A percentile compares a stretch with the other conserved stretches of the same genome.
Evolutionary conservation across 108 stramenopile species (phyloP).

Genomic region (Cyclotella sp.): DNA sequence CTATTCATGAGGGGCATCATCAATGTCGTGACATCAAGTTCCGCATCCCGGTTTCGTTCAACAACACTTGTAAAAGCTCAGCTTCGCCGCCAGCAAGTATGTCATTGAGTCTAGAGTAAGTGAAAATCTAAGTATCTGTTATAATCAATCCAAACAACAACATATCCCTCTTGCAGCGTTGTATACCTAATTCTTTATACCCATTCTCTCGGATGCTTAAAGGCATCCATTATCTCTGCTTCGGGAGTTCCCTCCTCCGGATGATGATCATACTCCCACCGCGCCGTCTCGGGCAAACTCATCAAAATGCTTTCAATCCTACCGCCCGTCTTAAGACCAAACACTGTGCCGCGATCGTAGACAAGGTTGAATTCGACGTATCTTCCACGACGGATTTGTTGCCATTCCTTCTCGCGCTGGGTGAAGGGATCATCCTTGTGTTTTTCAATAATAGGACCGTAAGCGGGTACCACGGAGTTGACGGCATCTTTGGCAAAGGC

Average conservation of each 20-base stretch:
- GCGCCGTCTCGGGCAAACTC: constrained; percentile 97
- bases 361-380: constrained; percentile 99
- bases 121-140: too few relatives aligned
- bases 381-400: constrained; percentile 92
- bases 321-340: constrained; percentile 98
- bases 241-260: constrained; percentile 86
- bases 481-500: constrained; percentile 89
- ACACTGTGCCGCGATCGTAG: constrained; percentile 98
- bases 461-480: constrained; percentile 89
- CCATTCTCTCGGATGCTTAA: constrained; percentile 92
- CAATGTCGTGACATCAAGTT: too few relatives aligned
- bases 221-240: constrained; percentile 94
- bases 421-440: constrained; percentile 93
- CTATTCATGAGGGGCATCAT: too few relatives aligned
- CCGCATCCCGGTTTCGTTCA: too few relatives aligned
- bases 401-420: constrained; percentile 95
- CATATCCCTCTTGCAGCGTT: too few relatives aligned
- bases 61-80: too few relatives aligned
- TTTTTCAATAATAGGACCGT: constrained; percentile 91
- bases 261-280: constrained; percentile 97
- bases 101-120: too few relatives aligned
- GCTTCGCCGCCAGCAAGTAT: too few relatives aligned
- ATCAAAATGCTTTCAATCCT: constrained; percentile 99
- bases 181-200: constrained; percentile 30
- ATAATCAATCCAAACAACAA: too few relatives aligned